These are phyloP conservation scores for Acarospora socialis DNA, from an alignment of 2,329 filamentous ascomycete species.

Conservation along the genomic window DNA sequence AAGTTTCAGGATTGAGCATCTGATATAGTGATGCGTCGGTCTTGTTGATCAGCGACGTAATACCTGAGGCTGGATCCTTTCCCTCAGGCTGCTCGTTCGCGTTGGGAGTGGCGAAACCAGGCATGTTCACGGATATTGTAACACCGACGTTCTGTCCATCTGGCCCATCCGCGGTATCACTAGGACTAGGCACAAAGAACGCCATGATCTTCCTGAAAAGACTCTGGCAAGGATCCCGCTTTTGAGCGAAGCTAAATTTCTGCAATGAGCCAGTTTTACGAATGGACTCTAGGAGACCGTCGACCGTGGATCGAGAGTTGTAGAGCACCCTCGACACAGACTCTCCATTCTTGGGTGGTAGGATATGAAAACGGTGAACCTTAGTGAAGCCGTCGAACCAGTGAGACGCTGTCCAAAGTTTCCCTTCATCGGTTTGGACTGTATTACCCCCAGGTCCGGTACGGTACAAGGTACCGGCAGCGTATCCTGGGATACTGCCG, in stretches of 20 bases:
- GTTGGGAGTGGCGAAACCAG: conserved; percentile 32
- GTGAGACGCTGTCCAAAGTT: conserved; percentile 47
- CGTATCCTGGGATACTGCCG: conserved; percentile 56
- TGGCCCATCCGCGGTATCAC: conserved; percentile 12
- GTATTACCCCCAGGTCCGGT: conserved; percentile 57
- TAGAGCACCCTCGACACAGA: conserved; percentile 43
- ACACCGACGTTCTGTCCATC: conserved; percentile 48
- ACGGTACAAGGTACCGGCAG: conserved; percentile 57
- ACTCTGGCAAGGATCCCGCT: conserved; percentile 58
- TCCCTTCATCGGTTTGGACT: conserved; percentile 44
- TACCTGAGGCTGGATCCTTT: conserved; percentile 23
- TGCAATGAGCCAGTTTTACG: conserved; percentile 43
- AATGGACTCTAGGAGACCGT: conserved; percentile 47
- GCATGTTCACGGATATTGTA: conserved; percentile 49
- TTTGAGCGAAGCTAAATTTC: conserved; percentile 53
- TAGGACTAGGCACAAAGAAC: conserved; percentile 32
- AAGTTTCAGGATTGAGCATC: conserved; percentile 51
- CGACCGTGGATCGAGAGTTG: conserved; percentile 54
- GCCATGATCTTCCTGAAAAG: conserved; percentile 59
- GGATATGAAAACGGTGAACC: conserved; percentile 58
- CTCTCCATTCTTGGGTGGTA: conserved; percentile 25
- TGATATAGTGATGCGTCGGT: conserved; percentile 45
- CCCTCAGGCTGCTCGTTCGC: conserved; percentile 12
- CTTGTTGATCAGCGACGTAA: conserved; percentile 42
- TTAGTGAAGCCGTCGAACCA: conserved; percentile 73